phyloP scores from a whole-genome alignment of 192 early-diverging fungal species.

The Diversispora eburnea region DNA sequence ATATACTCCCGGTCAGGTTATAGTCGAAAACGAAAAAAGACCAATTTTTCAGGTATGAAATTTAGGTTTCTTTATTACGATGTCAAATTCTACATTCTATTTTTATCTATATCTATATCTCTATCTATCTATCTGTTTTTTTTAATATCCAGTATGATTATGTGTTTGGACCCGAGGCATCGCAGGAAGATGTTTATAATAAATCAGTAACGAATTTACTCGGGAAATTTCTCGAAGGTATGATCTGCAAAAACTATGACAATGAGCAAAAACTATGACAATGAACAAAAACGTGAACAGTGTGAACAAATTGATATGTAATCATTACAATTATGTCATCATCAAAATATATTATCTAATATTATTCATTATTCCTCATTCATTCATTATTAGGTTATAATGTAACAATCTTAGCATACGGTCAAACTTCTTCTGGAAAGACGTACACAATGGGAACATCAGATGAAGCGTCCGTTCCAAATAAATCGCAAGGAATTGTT shows the following conservation, averaged over 20 bases:
- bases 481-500: constrained; percentile 56
- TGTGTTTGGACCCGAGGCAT: constrained; percentile 58
- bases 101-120: too few species aligned
- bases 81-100: too few species aligned
- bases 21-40: constrained; percentile 3
- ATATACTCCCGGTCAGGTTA: background rate
- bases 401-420: constrained; percentile 90
- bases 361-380: background rate
- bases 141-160: constrained; percentile 50
- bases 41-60: constrained; percentile 33
- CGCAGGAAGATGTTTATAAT: constrained; percentile 60
- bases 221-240: constrained; percentile 49
- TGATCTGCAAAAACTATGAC: background rate
- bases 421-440: constrained; percentile 93
- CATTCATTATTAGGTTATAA: constrained; percentile 67
- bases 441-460: constrained; percentile 95
- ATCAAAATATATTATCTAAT: background rate
- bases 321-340: background rate
- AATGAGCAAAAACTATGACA: background rate
- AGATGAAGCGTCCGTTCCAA: constrained; percentile 28
- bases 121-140: too few species aligned
- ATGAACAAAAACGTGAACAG: background rate
- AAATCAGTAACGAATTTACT: constrained; percentile 43
- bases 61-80: too few species aligned
- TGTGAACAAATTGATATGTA: background rate